Base-by-base conservation (phyloP, 768 basidiomycete species). In the Termitomyces sp. region DNA sequence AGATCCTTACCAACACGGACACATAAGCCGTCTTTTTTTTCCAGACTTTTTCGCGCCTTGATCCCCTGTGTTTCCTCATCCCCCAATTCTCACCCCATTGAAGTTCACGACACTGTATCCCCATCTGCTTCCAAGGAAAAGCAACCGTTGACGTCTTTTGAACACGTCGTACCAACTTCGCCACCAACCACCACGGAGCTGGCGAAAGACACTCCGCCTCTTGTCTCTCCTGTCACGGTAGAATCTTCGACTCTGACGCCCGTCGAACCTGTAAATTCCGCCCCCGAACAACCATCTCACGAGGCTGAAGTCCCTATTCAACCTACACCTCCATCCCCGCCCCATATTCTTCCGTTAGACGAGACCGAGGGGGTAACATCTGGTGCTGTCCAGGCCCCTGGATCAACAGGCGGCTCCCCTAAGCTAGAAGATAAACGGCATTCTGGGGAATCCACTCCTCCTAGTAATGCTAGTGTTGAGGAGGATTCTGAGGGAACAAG, bases 341-440 rank as follows among this genome's bases (percentile, higher is more conserved):
- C 61, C 67, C 74, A 75, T 75, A 65, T 68, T 70, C 61, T 75
- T 59, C 81, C 92, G 7, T 76, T 79, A 31, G 83, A 86, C 9
- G 94, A 95, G 75, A 93, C 94, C 7, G 93, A 88, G 63, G 94
- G 91, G 14, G 79, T 97, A 65, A 92, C 91, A 10, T 94, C 92
- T n/a, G 90, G 93, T 37, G 92, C 92, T 48, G 95, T 96, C 29
- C 92, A 95, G 68, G 83, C 94, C 2, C 94, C 96, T 14, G 94
- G 94, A 37, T 92, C 93, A 31, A 89, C 84, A 52, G 90, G 84
- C 31, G 76, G 75, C 36, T 67, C 72, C 10, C 67, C 64, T 17
- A 68, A 48, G n/a, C 12, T 43, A 15, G 62, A 74, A 37, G 72
- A 72, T 65, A 73, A 73, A 63, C 63, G 68, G 63, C 83, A 81